phyloP scores from a whole-genome alignment of 73 alveolate species.

The Tetrahymena borealis region DNA sequence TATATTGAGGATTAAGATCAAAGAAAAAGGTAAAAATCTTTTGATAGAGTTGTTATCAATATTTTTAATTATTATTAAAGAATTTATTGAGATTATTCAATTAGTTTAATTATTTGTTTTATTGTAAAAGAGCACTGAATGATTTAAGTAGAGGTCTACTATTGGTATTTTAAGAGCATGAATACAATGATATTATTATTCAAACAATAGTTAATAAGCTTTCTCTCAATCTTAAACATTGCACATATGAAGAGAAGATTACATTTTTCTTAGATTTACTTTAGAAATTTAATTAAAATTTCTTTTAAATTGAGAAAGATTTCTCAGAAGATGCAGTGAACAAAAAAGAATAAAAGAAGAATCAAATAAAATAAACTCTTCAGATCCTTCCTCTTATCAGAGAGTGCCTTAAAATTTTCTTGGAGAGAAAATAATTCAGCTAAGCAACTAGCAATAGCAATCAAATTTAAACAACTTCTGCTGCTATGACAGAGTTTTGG shows the following conservation, averaged over 20 bases:
- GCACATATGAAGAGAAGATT: neutral
- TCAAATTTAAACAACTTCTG: neutral
- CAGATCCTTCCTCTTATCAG: neutral
- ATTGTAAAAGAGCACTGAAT: neutral
- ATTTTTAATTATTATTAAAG: neutral
- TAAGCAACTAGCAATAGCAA: neutral
- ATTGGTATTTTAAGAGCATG: neutral
- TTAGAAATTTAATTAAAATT: neutral
- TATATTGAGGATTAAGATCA: neutral
- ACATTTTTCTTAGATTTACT: neutral
- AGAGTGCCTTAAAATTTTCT: neutral
- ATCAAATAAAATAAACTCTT: neutral
- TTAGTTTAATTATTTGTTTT: no score
- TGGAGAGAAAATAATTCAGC: neutral
- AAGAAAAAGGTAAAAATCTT: conserved; percentile 15
- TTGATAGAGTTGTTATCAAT: conserved; percentile 1
- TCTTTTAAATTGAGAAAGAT: neutral
- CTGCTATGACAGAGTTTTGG: neutral
- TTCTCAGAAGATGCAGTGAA: neutral
- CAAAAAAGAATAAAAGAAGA: neutral
- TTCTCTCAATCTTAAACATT: neutral
- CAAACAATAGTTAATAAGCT: neutral
- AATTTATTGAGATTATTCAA: neutral
- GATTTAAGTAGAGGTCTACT: neutral
- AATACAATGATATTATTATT: neutral